phyloP scores from a whole-genome alignment of 768 basidiomycete species.

The Lactarius evosmus region DNA sequence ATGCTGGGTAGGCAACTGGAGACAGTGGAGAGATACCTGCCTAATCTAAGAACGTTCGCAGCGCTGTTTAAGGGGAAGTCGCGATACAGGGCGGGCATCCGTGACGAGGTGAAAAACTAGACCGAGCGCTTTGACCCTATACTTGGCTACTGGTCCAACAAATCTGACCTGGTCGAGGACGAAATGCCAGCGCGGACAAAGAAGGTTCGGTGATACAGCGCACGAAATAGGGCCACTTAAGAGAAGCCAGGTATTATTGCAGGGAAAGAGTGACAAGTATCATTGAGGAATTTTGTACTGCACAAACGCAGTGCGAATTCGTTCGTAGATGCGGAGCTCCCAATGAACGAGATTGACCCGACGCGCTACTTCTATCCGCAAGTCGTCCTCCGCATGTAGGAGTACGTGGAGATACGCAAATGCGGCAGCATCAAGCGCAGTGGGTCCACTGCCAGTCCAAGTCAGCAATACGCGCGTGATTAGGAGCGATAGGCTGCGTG shows the following conservation, averaged over 20 bases:
- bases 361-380: constrained; percentile 63
- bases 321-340: constrained; percentile 64
- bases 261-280: not conserved
- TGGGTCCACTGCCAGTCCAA: constrained; percentile 54
- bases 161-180: not conserved
- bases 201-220: constrained; percentile 4
- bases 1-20: not conserved
- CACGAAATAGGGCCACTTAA: not conserved
- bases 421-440: constrained; percentile 74
- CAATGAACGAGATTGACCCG: constrained; percentile 77
- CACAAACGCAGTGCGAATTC: constrained; percentile 50
- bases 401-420: constrained; percentile 80
- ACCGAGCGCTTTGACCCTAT: not conserved
- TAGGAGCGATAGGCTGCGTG: constrained; percentile 7
- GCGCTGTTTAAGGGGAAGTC: not conserved
- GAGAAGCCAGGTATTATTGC: not conserved
- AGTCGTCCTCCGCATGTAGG: constrained; percentile 42
- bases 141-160: not conserved
- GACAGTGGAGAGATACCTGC: not conserved
- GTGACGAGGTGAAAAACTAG: not conserved
- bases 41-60: not conserved
- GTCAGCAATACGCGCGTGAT: constrained; percentile 1
- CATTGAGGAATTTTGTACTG: constrained; percentile 5
- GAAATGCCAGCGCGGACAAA: constrained; percentile 1
- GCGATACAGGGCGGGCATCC: not conserved